Evolutionary conservation across 208 protist species (phyloP).

Genomic region (Novymonas esmeraldas): DNA sequence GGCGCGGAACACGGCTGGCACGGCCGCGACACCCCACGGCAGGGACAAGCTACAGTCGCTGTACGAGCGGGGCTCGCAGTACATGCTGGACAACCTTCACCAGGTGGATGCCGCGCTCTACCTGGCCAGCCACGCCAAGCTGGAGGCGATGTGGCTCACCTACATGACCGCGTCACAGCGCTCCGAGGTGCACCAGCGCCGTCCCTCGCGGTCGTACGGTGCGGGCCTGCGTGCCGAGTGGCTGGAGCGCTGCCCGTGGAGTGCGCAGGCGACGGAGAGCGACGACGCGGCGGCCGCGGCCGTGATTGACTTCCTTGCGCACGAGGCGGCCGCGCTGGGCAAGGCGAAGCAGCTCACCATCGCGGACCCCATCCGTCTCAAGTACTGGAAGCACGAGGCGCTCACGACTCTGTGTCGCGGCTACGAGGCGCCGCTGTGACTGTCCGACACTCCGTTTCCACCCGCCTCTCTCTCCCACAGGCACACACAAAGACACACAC

Average conservation of each 20-base stretch:
- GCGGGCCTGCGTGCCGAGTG: slow-evolving; percentile 33
- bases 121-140: slow-evolving; percentile 41
- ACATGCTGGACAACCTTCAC: slow-evolving; percentile 68
- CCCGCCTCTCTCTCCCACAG: too few relatives aligned
- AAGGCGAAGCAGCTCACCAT: slow-evolving; percentile 57
- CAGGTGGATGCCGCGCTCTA: slow-evolving; percentile 61
- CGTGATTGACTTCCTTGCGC: slow-evolving; percentile 33
- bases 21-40: slow-evolving; percentile 1
- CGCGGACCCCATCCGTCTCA: slow-evolving; percentile 62
- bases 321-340: slow-evolving; percentile 54
- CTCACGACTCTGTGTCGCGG: slow-evolving; percentile 53
- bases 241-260: slow-evolving; percentile 15
- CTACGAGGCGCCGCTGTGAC: slow-evolving; percentile 34
- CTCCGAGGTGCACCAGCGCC: slow-evolving; percentile 15
- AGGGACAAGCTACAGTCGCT: slow-evolving; percentile 20
- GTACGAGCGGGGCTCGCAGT: slow-evolving; percentile 46
- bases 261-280: background rate
- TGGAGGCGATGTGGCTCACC: slow-evolving; percentile 64
- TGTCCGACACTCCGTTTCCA: too few relatives aligned
- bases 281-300: background rate
- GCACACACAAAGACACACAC: too few relatives aligned
- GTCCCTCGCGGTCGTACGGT: slow-evolving; percentile 46
- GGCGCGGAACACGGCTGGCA: background rate
- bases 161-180: slow-evolving; percentile 44
- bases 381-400: slow-evolving; percentile 77